Percentiles rank a stretch among this genome's conserved stretches.
Conservation (phyloP, 352 stramenopile species). For the Phytophthora agathidicida region DNA sequence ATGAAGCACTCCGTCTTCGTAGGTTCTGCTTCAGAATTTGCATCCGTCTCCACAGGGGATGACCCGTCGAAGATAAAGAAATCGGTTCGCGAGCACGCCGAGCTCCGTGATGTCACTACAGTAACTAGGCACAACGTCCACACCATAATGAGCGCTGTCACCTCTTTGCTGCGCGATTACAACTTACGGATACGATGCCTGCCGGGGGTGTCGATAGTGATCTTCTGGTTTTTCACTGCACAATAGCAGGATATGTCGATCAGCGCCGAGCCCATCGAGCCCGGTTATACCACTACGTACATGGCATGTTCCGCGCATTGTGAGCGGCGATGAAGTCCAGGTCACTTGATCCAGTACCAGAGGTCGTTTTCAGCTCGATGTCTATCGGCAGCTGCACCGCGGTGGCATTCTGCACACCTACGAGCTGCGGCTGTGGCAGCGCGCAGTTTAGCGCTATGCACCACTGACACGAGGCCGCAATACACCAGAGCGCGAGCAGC, state of each 20-base stretch:
- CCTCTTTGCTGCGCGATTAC: neutral
- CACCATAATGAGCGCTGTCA: too few species aligned
- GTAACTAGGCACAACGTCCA: slow-evolving; percentile 11
- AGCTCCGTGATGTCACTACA: slow-evolving; percentile 2
- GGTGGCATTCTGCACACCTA: slow-evolving; percentile 36
- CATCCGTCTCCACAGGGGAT: neutral
- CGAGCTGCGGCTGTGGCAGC: slow-evolving; percentile 32
- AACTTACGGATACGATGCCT: slow-evolving; percentile 38
- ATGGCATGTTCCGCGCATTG: slow-evolving; percentile 26
- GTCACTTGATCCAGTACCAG: neutral
- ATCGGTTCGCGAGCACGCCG: slow-evolving; percentile 33
- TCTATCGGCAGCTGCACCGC: slow-evolving; percentile 21
- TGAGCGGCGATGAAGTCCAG: slow-evolving; percentile 21
- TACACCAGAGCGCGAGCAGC: slow-evolving; percentile 4
- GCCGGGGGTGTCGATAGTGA: slow-evolving; percentile 28
- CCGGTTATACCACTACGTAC: slow-evolving; percentile 17
- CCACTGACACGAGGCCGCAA: neutral
- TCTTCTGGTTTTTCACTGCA: slow-evolving; percentile 24
- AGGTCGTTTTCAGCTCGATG: slow-evolving; percentile 21
- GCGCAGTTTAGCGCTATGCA: slow-evolving; percentile 26
- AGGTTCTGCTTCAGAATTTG: neutral
- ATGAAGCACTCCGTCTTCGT: neutral
- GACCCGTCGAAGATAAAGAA: slow-evolving; percentile 39
- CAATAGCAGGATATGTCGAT: neutral
- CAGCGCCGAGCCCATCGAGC: neutral